Evolutionary conservation across 2,329 filamentous ascomycete genomes (phyloP), one percentile per base, ranked within the genome.

Genomic region (Lachnellula occidentalis): DNA sequence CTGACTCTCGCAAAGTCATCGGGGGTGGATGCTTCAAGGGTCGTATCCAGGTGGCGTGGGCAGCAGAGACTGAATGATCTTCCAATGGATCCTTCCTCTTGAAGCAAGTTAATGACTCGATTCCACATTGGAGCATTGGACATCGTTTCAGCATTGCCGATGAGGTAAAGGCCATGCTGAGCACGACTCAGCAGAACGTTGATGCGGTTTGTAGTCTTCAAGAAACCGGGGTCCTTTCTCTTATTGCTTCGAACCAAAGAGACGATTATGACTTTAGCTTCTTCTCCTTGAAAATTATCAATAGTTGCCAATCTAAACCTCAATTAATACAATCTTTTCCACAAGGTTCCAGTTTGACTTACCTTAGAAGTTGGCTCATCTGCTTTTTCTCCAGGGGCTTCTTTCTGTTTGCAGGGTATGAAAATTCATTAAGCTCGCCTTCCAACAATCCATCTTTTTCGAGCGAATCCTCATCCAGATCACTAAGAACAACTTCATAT

Each of bases 251-350:
- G 78, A 0, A 90, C 86, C 0, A 92, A 72, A 0, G 84, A 88
- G 0, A 91, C 73, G 2, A 92, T 73, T 0, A 92, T 74, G 8
- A 92, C 72, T 50, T 88, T 85, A 1, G 82, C 83, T 63, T 92
- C 87, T 64, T 92, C 64, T 2, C 65, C 65, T 50, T 92, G 86
- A 53, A 89, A 91, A 59, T 90, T 91, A 66, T 89, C 85, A 0
- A 90, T 78, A 0, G 85, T 90, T 0, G 85, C 83, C 31, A 72
- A 60, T 5, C 69, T 51, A 5, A 21, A 39, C 17, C 3, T 12
- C n/a, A 43, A 6, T 43, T 14, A 43, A 19, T 43, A 43, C 17
- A 17, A 22, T 31, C 9, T 11, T 31, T 11, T 31, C 9, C 27
- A 31, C 9, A 43, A 22, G 19, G 17, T 11, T 43, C 19, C 6